Base-by-base conservation (phyloP, 176 grass and related monocot genomes). In the Calamus simplicifolius region DNA sequence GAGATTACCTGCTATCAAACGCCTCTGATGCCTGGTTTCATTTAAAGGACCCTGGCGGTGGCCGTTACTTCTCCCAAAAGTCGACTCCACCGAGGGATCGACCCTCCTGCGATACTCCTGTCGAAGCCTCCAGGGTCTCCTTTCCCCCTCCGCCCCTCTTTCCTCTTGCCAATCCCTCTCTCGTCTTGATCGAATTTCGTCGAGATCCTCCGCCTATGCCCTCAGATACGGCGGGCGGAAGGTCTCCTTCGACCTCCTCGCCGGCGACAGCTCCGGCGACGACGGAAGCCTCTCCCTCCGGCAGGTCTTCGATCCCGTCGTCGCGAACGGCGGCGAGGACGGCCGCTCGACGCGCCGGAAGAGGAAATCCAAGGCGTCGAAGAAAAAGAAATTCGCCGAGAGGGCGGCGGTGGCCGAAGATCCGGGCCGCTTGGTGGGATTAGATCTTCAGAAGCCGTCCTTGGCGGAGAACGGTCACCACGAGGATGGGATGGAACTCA, bases 211-310 rank as follows among this genome's bases (percentile, higher is more conserved):
- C 25, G 27, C 48, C 54, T 43, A 97, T 92, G 87, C 87, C 52
- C 10, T 80, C 67, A 75, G 81, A 92, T 92, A 84, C 25, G 66
- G 52, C 49, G 63, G 56, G 25, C 62, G 84, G 19, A 64, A 80
- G 66, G 78, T 92, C 66, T 92, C 93, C 49, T 98, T 92, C 81
- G 87, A 88, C 54, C 67, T 98, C 57, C 93, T 98, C 67, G 79
- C 87, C 59, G 64, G 60, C 27, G 69, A 75, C 57, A 75, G 62
- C 51, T 66, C 75, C 50, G 71, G 58, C 19, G 81, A 73, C 57
- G 71, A 79, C 17, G 17, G 14, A 25, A 75, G 29, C 27, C 16
- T 6, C 4, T 74, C 67, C 66, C 77, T 67, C 18, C 61, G 70
- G n/a, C 84, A 84, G 5, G 50, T 74, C 18, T 74, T 56, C 4